Evolutionary conservation across 2,329 filamentous ascomycete genomes (phyloP).

Genomic region (Xylaria sp.): DNA sequence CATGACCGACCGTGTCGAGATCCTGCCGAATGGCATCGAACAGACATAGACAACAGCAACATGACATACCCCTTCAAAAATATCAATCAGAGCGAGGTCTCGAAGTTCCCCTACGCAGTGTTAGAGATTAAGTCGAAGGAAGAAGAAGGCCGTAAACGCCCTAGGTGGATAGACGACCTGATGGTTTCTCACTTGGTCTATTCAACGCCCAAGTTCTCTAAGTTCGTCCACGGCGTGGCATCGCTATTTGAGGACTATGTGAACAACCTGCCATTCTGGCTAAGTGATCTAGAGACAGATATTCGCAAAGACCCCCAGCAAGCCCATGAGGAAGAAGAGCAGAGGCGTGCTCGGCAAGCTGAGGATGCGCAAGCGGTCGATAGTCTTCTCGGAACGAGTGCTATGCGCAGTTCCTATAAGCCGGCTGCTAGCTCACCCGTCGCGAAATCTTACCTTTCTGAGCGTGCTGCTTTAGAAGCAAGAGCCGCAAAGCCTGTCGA

Average conservation of each 20-base stretch:
- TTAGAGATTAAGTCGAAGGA: slow-evolving; percentile 91
- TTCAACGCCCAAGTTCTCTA: slow-evolving; percentile 89
- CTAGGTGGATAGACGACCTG: slow-evolving; percentile 89
- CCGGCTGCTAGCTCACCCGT: slow-evolving; percentile 73
- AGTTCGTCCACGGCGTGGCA: slow-evolving; percentile 94
- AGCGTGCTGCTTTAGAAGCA: slow-evolving; percentile 62
- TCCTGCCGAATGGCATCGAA: slow-evolving; percentile 87
- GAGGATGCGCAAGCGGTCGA: slow-evolving; percentile 92
- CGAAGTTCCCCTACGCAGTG: slow-evolving; percentile 88
- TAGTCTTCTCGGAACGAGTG: slow-evolving; percentile 74
- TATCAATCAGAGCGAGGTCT: slow-evolving; percentile 91
- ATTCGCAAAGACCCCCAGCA: slow-evolving; percentile 92
- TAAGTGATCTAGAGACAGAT: slow-evolving; percentile 89
- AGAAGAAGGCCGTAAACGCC: slow-evolving; percentile 71
- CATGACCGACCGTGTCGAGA: slow-evolving; percentile 86
- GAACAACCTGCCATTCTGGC: slow-evolving; percentile 96
- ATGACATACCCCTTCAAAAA: slow-evolving; percentile 89
- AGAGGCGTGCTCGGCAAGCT: slow-evolving; percentile 80
- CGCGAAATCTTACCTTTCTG: slow-evolving; percentile 71
- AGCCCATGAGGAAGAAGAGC: slow-evolving; percentile 91
- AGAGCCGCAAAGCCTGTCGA: slow-evolving; percentile 43
- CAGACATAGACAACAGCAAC: slow-evolving; percentile 83
- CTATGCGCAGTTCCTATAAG: slow-evolving; percentile 64
- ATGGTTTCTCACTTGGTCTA: slow-evolving; percentile 94
- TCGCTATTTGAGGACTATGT: slow-evolving; percentile 95